Evolutionary conservation across 371 early-diverging fungal genomes (phyloP).

Genomic region (Apophysomyces elegans): DNA sequence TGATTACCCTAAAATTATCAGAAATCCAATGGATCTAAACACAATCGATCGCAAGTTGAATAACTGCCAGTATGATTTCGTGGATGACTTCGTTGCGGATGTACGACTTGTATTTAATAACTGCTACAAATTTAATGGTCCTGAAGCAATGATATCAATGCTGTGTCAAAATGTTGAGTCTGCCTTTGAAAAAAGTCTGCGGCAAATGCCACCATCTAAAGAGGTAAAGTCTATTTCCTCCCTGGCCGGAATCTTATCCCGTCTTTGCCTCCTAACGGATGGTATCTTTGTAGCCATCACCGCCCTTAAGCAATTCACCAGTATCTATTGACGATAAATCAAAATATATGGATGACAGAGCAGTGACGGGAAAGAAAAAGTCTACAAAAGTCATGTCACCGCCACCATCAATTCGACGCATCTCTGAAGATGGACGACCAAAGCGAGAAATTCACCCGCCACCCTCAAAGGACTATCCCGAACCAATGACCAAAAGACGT

Average conservation of each 20-base stretch:
- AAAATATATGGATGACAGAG: slow-evolving; percentile 19
- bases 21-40: slow-evolving; percentile 96
- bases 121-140: slow-evolving; percentile 89
- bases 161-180: slow-evolving; percentile 75
- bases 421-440: slow-evolving; percentile 60
- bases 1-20: slow-evolving; percentile 90
- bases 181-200: slow-evolving; percentile 69
- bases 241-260: not conserved
- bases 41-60: slow-evolving; percentile 91
- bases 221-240: slow-evolving; percentile 21
- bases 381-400: slow-evolving; percentile 23
- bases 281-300: slow-evolving; percentile 9
- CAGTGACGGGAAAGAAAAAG: slow-evolving; percentile 13
- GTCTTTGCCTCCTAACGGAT: not conserved
- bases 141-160: slow-evolving; percentile 70
- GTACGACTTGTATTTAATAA: slow-evolving; percentile 79
- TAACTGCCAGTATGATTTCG: slow-evolving; percentile 60
- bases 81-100: slow-evolving; percentile 74
- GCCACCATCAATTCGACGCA: slow-evolving; percentile 22
- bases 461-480: slow-evolving; percentile 57
- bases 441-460: slow-evolving; percentile 75
- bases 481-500: slow-evolving; percentile 40
- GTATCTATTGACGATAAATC: slow-evolving; percentile 24
- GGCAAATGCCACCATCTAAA: slow-evolving; percentile 63
- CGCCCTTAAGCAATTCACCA: slow-evolving; percentile 16